These are phyloP conservation scores for Balansia obtecta DNA, from an alignment of 2,329 filamentous ascomycete genomes.

Conservation along the genomic window DNA sequence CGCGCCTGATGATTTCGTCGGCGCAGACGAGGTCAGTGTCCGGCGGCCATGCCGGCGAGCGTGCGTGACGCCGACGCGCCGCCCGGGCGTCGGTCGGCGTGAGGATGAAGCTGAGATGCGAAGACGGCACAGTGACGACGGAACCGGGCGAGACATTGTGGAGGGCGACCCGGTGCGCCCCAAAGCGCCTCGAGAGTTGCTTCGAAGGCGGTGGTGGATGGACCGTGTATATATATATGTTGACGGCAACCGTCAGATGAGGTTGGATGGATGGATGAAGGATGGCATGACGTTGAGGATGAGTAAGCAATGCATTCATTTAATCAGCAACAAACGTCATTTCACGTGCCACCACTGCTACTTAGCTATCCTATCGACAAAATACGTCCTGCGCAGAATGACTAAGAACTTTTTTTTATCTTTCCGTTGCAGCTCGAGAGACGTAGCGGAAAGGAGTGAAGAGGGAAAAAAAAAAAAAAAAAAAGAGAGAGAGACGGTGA, in stretches of 20 bases:
- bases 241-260: slow-evolving; percentile 3
- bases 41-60: background rate
- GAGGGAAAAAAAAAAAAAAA: too few species aligned
- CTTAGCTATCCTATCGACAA: too few species aligned
- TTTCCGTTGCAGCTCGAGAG: too few species aligned
- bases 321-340: slow-evolving; percentile 9
- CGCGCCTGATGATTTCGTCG: slow-evolving; percentile 19
- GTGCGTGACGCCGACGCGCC: slow-evolving; percentile 1
- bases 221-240: background rate
- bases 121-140: slow-evolving; percentile 5
- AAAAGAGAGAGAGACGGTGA: too few species aligned
- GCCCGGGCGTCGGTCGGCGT: background rate
- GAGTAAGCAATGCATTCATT: slow-evolving; percentile 6
- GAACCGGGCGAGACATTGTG: slow-evolving; percentile 9
- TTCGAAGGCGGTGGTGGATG: too few species aligned
- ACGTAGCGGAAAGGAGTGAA: too few species aligned
- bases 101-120: slow-evolving; percentile 1
- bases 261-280: too few species aligned
- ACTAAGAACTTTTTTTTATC: too few species aligned
- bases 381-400: too few species aligned
- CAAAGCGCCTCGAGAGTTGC: background rate
- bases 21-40: slow-evolving; percentile 6
- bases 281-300: background rate
- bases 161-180: background rate
- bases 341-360: slow-evolving; percentile 11